Evolutionary conservation across 495 filamentous ascomycete species (phyloP), one percentile per base, ranked within the genome.

Genomic region (Neurospora africana): DNA sequence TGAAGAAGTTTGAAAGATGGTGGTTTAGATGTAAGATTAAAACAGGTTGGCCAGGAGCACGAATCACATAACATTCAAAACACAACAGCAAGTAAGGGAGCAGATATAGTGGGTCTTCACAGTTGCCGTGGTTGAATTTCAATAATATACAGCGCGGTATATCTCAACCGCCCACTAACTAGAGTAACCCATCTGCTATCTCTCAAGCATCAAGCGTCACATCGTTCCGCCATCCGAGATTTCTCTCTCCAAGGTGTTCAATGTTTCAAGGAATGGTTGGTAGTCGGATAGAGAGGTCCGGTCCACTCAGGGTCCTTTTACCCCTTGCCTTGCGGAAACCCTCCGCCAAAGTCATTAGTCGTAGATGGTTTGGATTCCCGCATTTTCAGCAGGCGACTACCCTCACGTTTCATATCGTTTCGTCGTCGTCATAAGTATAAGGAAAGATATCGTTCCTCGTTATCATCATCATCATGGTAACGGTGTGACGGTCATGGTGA

Each of bases 271-370:
- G 13, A 53, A 70, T 68, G 76, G 72, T 68, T 70, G 72, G 61
- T 43, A 77, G 77, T 69, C 77, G 77, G 40, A 79, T 79, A 79
- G 76, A 77, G 73, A 71, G 67, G 40, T 74, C 38, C 53, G 10
- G 53, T 30, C 27, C 27, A 7, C 3, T 35, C 53, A 0, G 53
- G 53, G 27, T 65, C 1, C 3, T 65, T 65, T 65, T 3, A 7
- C 27, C 23, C 27, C 27, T 15, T 19, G 27, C 5, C 27, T 65
- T 7, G 5, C 2, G 2, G 15, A 17, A 65, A 41, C 69, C 75
- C 69, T 77, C 78, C 78, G 78, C 78, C 76, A 75, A 21, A 72
- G 47, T 53, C 27, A 68, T 69, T 30, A 17, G 0, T 61, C 11
- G n/a, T 43, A 10, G 73, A 69, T 75, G 69, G 53, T 47, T 71